A percentile compares a stretch with the other conserved stretches of the same genome.
phyloP scores from a whole-genome alignment of 306 rosid species.

The Cicer judaicum region DNA sequence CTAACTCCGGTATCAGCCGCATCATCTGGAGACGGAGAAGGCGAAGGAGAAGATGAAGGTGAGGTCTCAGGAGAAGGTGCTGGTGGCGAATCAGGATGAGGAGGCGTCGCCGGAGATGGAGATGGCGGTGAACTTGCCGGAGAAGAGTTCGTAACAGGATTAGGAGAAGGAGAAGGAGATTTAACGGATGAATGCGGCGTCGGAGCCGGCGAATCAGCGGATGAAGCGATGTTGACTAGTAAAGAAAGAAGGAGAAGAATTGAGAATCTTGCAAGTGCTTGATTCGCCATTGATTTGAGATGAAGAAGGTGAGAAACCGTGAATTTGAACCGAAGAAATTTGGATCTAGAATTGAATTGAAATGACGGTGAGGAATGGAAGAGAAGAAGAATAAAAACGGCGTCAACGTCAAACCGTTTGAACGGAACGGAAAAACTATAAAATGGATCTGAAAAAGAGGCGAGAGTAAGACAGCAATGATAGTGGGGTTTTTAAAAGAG shows the following conservation, averaged over 20 bases:
- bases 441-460: slow-evolving; percentile 51
- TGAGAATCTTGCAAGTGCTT: slow-evolving; percentile 36
- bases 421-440: slow-evolving; percentile 12
- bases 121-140: slow-evolving; percentile 40
- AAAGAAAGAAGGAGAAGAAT: slow-evolving; percentile 40
- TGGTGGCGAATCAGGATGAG: slow-evolving; percentile 41
- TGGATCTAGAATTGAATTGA: slow-evolving; percentile 53
- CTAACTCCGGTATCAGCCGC: slow-evolving; percentile 13
- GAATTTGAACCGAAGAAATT: slow-evolving; percentile 37
- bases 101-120: slow-evolving; percentile 31
- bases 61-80: slow-evolving; percentile 40
- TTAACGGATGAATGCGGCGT: slow-evolving; percentile 23
- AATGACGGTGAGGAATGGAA: slow-evolving; percentile 12
- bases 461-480: not conserved
- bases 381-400: not conserved
- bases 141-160: slow-evolving; percentile 40
- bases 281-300: slow-evolving; percentile 54
- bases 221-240: slow-evolving; percentile 36
- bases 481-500: slow-evolving; percentile 38
- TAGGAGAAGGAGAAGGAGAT: slow-evolving; percentile 43
- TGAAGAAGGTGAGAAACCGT: not conserved
- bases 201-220: slow-evolving; percentile 47
- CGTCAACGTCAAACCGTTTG: slow-evolving; percentile 28
- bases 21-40: slow-evolving; percentile 40
- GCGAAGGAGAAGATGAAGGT: slow-evolving; percentile 32